Conservation (phyloP, 2,329 filamentous ascomycete species). For the Aureobasidium uvarum region DNA sequence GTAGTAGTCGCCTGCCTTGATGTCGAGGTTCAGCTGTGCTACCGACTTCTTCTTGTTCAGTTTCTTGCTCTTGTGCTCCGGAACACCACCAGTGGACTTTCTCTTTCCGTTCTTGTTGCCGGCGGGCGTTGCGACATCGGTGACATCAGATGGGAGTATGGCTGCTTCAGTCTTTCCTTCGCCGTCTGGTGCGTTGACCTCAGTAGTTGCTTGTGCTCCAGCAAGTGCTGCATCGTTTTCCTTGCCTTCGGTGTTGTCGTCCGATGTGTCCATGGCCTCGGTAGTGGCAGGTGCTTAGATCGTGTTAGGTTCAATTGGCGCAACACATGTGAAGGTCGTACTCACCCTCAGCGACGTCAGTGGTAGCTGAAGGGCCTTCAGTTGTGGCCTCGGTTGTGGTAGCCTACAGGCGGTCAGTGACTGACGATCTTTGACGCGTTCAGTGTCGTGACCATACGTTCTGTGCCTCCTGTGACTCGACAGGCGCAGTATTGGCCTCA, state of each 20-base stretch:
- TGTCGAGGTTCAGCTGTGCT: conserved; percentile 65
- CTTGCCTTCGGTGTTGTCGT: conserved; percentile 7
- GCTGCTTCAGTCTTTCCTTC: conserved; percentile 28
- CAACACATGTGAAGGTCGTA: too few relatives aligned
- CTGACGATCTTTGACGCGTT: background rate
- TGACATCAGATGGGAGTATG: conserved; percentile 22
- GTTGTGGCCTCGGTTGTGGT: conserved; percentile 20
- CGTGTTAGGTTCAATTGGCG: background rate
- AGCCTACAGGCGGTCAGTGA: conserved; percentile 24
- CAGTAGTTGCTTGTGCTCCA: conserved; percentile 29
- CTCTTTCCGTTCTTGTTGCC: conserved; percentile 40
- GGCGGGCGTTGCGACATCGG: conserved; percentile 31
- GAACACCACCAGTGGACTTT: conserved; percentile 63
- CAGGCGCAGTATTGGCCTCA: conserved; percentile 35
- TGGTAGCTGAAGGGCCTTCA: conserved; percentile 11
- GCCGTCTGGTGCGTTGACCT: conserved; percentile 29
- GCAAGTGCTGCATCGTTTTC: conserved; percentile 19
- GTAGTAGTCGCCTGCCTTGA: conserved; percentile 87
- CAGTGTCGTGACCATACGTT: conserved; percentile 11
- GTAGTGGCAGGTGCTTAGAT: background rate
- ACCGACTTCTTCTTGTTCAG: conserved; percentile 82
- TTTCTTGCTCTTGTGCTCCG: conserved; percentile 73
- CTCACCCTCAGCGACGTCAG: conserved; percentile 20
- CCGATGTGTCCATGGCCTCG: conserved; percentile 13
- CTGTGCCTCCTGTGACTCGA: conserved; percentile 31